A percentile compares a stretch with the other conserved stretches of the same genome.
phyloP scores from a whole-genome alignment of 192 early-diverging fungal species.

The Entomortierella beljakovae region DNA sequence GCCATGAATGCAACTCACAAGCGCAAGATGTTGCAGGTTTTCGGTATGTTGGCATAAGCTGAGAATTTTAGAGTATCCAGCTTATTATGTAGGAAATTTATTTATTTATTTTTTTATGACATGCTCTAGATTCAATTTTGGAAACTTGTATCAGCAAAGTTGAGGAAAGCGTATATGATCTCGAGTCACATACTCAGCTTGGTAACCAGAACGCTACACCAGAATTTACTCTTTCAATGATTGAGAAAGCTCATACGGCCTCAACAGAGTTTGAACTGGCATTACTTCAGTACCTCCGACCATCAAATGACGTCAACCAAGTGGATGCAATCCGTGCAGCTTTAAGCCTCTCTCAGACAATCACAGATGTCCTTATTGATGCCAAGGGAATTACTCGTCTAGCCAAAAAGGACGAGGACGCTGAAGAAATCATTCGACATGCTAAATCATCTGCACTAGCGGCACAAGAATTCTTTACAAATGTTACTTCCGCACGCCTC shows the following conservation, averaged over 20 bases:
- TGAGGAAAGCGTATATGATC: conserved; percentile 89
- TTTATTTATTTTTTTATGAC: neutral
- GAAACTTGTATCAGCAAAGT: conserved; percentile 88
- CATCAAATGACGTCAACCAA: conserved; percentile 70
- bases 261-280: conserved; percentile 67
- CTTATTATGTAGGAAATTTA: too few relatives aligned
- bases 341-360: conserved; percentile 81
- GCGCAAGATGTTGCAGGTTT: conserved; percentile 77
- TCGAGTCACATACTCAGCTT: conserved; percentile 82
- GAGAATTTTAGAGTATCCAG: too few relatives aligned
- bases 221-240: conserved; percentile 91
- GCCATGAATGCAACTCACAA: conserved; percentile 71
- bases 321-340: conserved; percentile 88
- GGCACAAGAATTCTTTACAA: conserved; percentile 84
- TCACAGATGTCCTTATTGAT: conserved; percentile 86
- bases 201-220: conserved; percentile 92
- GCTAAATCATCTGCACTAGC: conserved; percentile 76
- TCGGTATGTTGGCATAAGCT: conserved; percentile 63
- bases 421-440: conserved; percentile 80
- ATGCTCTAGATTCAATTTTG: conserved; percentile 80
- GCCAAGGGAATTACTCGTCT: conserved; percentile 91
- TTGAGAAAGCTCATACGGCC: conserved; percentile 84
- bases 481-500: conserved; percentile 82
- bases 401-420: conserved; percentile 81
- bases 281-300: conserved; percentile 42